phyloP scores from a whole-genome alignment of 2,329 filamentous ascomycete species.

The Metarhizium rileyi region DNA sequence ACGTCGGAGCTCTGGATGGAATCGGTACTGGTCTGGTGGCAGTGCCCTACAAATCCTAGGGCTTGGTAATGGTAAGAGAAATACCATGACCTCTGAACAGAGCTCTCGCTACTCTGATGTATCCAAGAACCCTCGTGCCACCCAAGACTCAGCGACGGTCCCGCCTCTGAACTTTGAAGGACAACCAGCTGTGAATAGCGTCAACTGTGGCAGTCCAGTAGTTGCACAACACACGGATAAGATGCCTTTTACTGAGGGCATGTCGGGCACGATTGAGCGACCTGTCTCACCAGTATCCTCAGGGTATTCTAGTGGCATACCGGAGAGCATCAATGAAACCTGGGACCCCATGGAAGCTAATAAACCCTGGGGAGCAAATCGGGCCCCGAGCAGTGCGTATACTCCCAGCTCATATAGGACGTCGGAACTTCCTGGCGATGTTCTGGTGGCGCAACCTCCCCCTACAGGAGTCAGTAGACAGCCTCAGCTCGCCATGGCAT shows the following conservation, averaged over 20 bases:
- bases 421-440: conserved; percentile 27
- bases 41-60: conserved; percentile 58
- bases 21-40: conserved; percentile 67
- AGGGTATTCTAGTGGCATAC: conserved; percentile 55
- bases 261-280: conserved; percentile 53
- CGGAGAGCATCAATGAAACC: conserved; percentile 49
- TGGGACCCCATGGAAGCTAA: conserved; percentile 40
- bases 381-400: conserved; percentile 44
- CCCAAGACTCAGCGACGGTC: conserved; percentile 58
- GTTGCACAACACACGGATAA: conserved; percentile 49
- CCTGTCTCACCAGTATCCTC: conserved; percentile 39
- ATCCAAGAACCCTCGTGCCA: conserved; percentile 31
- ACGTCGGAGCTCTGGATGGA: conserved; percentile 64
- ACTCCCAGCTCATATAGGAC: conserved; percentile 31
- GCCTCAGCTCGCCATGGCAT: conserved; percentile 40
- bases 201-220: conserved; percentile 60
- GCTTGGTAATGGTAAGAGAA: conserved; percentile 39
- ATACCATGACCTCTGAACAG: conserved; percentile 43
- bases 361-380: conserved; percentile 39
- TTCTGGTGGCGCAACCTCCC: conserved; percentile 20
- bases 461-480: conserved; percentile 35
- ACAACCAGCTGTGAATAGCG: conserved; percentile 52
- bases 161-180: conserved; percentile 59
- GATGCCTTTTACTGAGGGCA: conserved; percentile 43
- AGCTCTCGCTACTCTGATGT: conserved; percentile 46